Evolutionary conservation across 345 rosid genomes (phyloP), one percentile per base, ranked within the genome.

Genomic region (Salix suchowensis): DNA sequence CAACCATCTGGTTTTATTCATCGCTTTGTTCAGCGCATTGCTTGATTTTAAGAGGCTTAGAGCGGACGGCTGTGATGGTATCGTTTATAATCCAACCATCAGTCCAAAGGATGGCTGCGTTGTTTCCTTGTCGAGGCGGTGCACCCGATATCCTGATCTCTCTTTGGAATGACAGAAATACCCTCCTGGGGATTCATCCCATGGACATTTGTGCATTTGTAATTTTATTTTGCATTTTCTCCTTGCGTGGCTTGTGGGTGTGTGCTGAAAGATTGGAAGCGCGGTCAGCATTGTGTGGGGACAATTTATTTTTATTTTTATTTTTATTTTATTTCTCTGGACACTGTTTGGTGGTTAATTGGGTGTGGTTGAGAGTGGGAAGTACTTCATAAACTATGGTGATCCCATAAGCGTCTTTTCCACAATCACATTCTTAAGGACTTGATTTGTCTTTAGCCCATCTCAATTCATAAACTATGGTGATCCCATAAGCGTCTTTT

Each of bases 91-190:
- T 32, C 98, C 98, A 0, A 94, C 98, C 6, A 94, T 94, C 7
- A 79, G 88, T 48, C 98, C 98, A 0, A 89, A 88, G 75, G 98
- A 94, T 62, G 97, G 91, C 6, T 94, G 98, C 71, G 80, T 67
- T 23, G 94, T 90, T 12, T 86, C 72, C 74, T 75, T 94, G 46
- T 83, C 88, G 11, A 71, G 65, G 68, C 92, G 97, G 26, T 82
- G 90, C 78, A 54, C 80, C 14, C 68, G 74, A 1, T 86, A 85
- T 65, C 90, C 91, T 0, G 58, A 77, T 52, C 73, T 89, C 7
- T 80, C 82, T 0, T 5, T 73, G 13, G 58, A 84, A 36, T 83
- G 79, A 82, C 86, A 36, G 39, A 68, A 77, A 40, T 39, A 19
- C 76, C 77, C 66, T 32, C 21, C 39, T 26, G 10, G 16, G 23